Evolutionary conservation across 129 eudicot genomes (phyloP), one percentile per base, ranked within the genome.

Genomic region (Artemisia argyi): DNA sequence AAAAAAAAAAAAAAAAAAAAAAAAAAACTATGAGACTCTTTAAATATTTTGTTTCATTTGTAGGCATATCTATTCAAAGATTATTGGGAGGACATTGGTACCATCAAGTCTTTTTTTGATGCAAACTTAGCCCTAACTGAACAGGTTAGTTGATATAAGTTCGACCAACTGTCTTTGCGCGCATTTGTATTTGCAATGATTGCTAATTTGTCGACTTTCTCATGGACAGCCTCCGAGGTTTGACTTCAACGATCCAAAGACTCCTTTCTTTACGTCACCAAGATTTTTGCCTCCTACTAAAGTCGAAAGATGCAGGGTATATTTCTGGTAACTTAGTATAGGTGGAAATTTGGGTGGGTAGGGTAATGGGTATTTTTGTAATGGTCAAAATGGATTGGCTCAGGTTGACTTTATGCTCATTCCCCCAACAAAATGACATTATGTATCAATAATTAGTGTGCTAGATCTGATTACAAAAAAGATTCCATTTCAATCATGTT

Each of bases 31-130:
- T 71, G 16, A 13, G 4, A 12, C 24, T 63, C 26, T 47, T 17
- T 54, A 22, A 75, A 17, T 2, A n/a, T 0, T 28, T 66, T 52
- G 4, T 28, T 78, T 42, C 1, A 47, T 2, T 64, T 3, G 22
- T 78, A 92, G 98, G 98, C 98, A 8, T 89, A 87, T 84, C 65
- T 92, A 22, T 92, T 92, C 77, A 83, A 52, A 50, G 98, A 89
- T 68, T 92, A 92, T 68, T 92, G 98, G 98, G 98, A 92, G 81
- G 98, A 92, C 69, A 92, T 92, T 18, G 98, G 98, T 54, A 92
- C 96, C 24, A 81, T 89, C 42, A 89, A 78, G 75, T 89, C 95
- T 46, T 89, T 92, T 79, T 89, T 92, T 55, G 95, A 92, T 67
- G 89, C 98, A 39, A 92, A 92, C 73, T 80, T 92, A 81, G 96